These are phyloP conservation scores for Aegilops bicornis DNA, from an alignment of 176 grass and related monocot genomes.

Conservation along the genomic window DNA sequence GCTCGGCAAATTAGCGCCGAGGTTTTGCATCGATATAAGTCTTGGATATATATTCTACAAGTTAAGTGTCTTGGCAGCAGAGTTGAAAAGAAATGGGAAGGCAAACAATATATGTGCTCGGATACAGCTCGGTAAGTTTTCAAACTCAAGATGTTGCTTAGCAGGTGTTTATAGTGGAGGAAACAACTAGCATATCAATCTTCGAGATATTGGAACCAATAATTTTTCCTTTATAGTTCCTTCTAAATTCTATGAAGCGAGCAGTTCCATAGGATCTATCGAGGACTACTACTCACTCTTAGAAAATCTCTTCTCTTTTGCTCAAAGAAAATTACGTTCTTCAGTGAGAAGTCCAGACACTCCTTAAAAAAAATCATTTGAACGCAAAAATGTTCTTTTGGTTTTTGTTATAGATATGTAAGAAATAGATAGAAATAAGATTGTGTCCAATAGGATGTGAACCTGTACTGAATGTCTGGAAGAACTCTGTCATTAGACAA, in stretches of 20 bases:
- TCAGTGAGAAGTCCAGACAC: no score
- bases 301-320: not conserved
- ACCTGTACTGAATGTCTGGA: not conserved
- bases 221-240: not conserved
- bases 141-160: not conserved
- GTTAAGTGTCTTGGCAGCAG: conserved; percentile 19
- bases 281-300: not conserved
- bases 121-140: not conserved
- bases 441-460: not conserved
- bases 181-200: not conserved
- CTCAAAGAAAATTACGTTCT: not conserved
- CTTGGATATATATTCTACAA: conserved; percentile 14
- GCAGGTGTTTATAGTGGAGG: not conserved
- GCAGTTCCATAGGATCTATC: not conserved
- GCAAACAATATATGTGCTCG: conserved; percentile 11
- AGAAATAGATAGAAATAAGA: not conserved
- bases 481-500: not conserved
- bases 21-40: conserved; percentile 19
- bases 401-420: not conserved
- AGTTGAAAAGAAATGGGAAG: conserved; percentile 2
- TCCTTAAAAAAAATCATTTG: not conserved
- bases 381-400: not conserved
- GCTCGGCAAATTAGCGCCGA: not conserved
- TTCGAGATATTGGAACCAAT: not conserved
- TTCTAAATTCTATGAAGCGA: not conserved